A percentile compares a stretch with the other conserved stretches of the same genome.
Conservation (phyloP, 768 basidiomycete genomes). For the Trametes sanguinea region DNA sequence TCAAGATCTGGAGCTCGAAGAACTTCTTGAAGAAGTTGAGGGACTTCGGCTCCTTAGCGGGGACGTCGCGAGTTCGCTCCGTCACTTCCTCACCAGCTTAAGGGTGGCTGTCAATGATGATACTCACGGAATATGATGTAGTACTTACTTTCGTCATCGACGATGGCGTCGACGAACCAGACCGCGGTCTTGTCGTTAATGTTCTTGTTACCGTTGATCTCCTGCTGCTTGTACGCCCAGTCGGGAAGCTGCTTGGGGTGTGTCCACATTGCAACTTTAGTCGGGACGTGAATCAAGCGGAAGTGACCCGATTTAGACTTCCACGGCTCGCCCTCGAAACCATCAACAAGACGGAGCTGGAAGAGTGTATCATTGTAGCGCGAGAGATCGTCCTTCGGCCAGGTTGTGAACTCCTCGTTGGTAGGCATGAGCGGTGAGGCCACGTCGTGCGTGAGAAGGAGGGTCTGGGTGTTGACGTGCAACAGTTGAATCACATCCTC, state of each 20-base stretch:
- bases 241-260: slow-evolving; percentile 84
- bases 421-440: slow-evolving; percentile 97
- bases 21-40: slow-evolving; percentile 97
- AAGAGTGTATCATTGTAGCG: slow-evolving; percentile 91
- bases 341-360: slow-evolving; percentile 71
- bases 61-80: slow-evolving; percentile 52
- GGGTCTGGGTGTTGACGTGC: slow-evolving; percentile 80
- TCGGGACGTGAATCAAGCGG: slow-evolving; percentile 84
- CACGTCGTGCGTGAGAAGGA: slow-evolving; percentile 94
- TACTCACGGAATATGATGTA: background rate
- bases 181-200: slow-evolving; percentile 75
- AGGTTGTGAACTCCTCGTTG: slow-evolving; percentile 98
- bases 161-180: slow-evolving; percentile 88
- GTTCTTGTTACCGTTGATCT: slow-evolving; percentile 97
- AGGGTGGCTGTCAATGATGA: slow-evolving; percentile 5
- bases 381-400: slow-evolving; percentile 73
- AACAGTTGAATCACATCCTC: slow-evolving; percentile 87
- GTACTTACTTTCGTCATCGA: slow-evolving; percentile 67
- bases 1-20: slow-evolving; percentile 86
- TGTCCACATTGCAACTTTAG: slow-evolving; percentile 94
- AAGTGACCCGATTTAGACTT: slow-evolving; percentile 95
- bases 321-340: slow-evolving; percentile 78
- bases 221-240: slow-evolving; percentile 97
- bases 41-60: slow-evolving; percentile 69
- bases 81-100: slow-evolving; percentile 56